phyloP scores from a whole-genome alignment of 192 early-diverging fungal genomes.

The Coemansia sp. region DNA sequence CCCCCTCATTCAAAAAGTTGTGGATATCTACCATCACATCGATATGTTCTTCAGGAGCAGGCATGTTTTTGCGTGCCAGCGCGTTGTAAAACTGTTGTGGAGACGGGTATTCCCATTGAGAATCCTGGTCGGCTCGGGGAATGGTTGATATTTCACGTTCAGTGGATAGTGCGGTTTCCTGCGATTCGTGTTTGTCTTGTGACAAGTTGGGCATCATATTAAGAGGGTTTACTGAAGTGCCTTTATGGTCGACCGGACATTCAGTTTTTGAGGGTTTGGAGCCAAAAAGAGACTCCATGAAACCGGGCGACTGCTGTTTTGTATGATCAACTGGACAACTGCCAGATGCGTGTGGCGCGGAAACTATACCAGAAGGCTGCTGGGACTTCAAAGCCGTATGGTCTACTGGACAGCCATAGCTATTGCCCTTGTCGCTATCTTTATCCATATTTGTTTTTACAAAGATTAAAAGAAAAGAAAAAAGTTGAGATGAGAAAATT shows the following conservation, averaged over 20 bases:
- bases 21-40: constrained; percentile 96
- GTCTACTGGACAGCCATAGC: constrained; percentile 22
- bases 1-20: constrained; percentile 95
- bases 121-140: constrained; percentile 21
- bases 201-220: constrained; percentile 89
- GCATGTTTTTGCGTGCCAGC: constrained; percentile 78
- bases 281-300: constrained; percentile 29
- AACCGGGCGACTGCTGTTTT: constrained; percentile 16
- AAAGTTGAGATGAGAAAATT: not conserved
- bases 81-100: constrained; percentile 91
- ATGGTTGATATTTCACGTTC: constrained; percentile 82
- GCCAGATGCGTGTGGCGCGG: constrained; percentile 21
- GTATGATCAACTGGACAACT: constrained; percentile 32
- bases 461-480: not conserved
- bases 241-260: constrained; percentile 59
- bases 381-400: constrained; percentile 7
- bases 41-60: constrained; percentile 77
- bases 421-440: not conserved
- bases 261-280: constrained; percentile 12
- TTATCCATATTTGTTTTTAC: not conserved
- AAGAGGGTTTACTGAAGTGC: constrained; percentile 62
- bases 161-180: constrained; percentile 70
- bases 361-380: not conserved
- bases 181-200: constrained; percentile 65
- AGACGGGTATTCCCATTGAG: constrained; percentile 83